Evolutionary conservation across 164 flowering plant genomes (phyloP).

Genomic region (Euptelea pleiosperma): DNA sequence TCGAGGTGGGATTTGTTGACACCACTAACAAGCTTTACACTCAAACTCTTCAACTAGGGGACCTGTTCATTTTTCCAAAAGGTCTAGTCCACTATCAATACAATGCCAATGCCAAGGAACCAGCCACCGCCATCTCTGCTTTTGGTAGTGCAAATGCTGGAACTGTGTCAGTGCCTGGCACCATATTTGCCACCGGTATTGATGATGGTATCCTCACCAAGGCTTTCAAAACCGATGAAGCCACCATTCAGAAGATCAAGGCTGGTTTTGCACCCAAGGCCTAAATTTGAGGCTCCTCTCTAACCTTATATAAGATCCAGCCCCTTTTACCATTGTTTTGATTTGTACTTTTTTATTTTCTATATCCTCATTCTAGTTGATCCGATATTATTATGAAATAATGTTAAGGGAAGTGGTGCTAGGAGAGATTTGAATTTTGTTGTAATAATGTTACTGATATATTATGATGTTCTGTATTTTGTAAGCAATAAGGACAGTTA

Average conservation of each 20-base stretch:
- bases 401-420: too few species aligned
- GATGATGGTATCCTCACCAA: conserved; percentile 18
- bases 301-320: too few species aligned
- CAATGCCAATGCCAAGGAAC: conserved; percentile 5
- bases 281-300: neutral
- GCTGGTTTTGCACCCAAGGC: conserved; percentile 18
- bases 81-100: conserved; percentile 21
- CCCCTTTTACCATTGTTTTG: too few species aligned
- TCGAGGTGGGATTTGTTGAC: conserved; percentile 29
- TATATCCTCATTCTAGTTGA: too few species aligned
- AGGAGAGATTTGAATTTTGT: too few species aligned
- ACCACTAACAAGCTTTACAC: conserved; percentile 26
- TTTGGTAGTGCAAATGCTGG: too few species aligned
- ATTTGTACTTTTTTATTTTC: too few species aligned
- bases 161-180: conserved; percentile 12
- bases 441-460: too few species aligned
- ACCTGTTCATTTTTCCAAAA: conserved; percentile 30
- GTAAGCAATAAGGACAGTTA: too few species aligned
- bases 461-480: too few species aligned
- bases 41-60: conserved; percentile 21
- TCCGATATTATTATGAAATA: too few species aligned
- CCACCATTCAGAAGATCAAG: conserved; percentile 25
- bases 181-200: conserved; percentile 19
- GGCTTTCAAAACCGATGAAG: conserved; percentile 23
- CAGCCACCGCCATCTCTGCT: conserved; percentile 15